Evolutionary conservation across 2,329 filamentous ascomycete species (phyloP).

Genomic region (Xylariaceae sp.): DNA sequence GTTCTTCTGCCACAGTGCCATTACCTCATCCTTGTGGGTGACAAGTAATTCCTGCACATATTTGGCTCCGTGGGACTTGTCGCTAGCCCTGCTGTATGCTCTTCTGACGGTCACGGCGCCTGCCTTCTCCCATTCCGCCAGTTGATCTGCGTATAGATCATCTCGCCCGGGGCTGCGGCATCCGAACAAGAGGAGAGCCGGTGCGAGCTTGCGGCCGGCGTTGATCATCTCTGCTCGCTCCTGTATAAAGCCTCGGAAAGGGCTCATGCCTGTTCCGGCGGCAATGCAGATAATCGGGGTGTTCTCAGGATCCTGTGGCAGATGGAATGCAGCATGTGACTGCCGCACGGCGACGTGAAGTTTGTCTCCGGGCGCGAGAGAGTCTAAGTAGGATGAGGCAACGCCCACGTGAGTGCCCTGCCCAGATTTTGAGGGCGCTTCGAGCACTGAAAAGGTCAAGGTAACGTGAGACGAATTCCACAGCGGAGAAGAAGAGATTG

Average conservation of each 20-base stretch:
- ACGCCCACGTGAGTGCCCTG: conserved; percentile 62
- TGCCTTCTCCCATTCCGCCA: conserved; percentile 62
- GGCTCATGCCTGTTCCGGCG: conserved; percentile 58
- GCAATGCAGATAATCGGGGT: conserved; percentile 58
- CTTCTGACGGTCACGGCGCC: conserved; percentile 67
- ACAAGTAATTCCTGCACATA: conserved; percentile 55
- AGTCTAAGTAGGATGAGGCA: conserved; percentile 64
- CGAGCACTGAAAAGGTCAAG: conserved; percentile 72
- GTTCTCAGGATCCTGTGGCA: conserved; percentile 51
- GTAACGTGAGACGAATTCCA: conserved; percentile 61
- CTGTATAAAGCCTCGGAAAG: conserved; percentile 43
- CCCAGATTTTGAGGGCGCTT: conserved; percentile 58
- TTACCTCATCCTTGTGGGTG: conserved; percentile 44
- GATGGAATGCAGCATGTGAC: conserved; percentile 52
- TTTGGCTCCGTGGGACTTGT: conserved; percentile 53
- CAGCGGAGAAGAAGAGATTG: conserved; percentile 76
- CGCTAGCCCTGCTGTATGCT: conserved; percentile 59
- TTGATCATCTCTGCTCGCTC: conserved; percentile 61
- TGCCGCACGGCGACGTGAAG: conserved; percentile 47
- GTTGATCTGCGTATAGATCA: conserved; percentile 63
- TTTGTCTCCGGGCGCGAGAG: conserved; percentile 51
- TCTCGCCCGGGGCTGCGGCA: conserved; percentile 62
- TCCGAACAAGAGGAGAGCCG: conserved; percentile 69
- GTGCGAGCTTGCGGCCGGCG: conserved; percentile 60
- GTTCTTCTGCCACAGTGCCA: conserved; percentile 48